phyloP scores from a whole-genome alignment of 140 eudicot species.

The Flaveria floridana region DNA sequence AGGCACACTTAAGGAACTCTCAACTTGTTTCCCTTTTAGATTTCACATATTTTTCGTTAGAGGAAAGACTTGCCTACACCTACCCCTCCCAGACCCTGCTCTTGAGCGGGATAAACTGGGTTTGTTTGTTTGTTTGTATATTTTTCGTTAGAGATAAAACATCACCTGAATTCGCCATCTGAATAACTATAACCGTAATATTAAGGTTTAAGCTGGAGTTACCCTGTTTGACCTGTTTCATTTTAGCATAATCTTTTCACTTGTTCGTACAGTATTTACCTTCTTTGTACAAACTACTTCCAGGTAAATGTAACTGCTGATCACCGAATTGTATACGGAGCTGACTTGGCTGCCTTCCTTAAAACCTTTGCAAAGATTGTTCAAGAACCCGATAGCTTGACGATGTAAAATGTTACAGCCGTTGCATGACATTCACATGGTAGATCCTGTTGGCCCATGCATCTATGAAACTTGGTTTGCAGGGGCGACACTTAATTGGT shows the following conservation, averaged over 20 bases:
- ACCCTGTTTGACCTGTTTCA: not conserved
- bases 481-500: slow-evolving; percentile 22
- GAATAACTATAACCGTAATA: not conserved
- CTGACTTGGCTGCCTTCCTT: slow-evolving; percentile 93
- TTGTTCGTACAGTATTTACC: slow-evolving; percentile 14
- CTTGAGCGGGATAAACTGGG: too few species aligned
- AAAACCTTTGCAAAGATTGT: slow-evolving; percentile 82
- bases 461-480: slow-evolving; percentile 33
- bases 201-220: not conserved
- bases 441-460: slow-evolving; percentile 22
- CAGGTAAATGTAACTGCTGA: slow-evolving; percentile 98
- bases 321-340: slow-evolving; percentile 86
- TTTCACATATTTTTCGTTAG: not conserved
- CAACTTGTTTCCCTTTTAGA: not conserved
- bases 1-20: not conserved
- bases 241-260: not conserved
- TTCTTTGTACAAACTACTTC: slow-evolving; percentile 20
- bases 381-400: slow-evolving; percentile 79
- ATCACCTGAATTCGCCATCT: not conserved
- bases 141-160: not conserved
- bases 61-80: too few species aligned
- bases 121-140: too few species aligned
- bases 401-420: slow-evolving; percentile 52
- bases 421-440: slow-evolving; percentile 15
- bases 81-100: too few species aligned